These are phyloP conservation scores for Vachellia pachyceras DNA, from an alignment of 306 rosid species.

Conservation along the genomic window DNA sequence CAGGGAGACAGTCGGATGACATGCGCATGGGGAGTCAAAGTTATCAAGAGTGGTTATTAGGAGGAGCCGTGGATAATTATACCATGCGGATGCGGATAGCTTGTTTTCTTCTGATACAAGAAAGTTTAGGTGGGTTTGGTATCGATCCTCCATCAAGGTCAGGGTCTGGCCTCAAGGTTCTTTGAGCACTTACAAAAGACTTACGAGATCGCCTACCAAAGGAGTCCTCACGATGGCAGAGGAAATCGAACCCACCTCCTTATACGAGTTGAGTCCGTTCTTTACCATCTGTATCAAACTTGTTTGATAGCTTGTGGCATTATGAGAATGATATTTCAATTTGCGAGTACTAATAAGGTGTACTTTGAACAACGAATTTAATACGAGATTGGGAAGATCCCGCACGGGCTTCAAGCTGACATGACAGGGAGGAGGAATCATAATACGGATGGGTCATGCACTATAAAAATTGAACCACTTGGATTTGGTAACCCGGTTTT, in stretches of 20 bases:
- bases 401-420: constrained; percentile 21
- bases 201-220: too few relatives aligned
- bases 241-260: too few relatives aligned
- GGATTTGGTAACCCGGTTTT: not conserved
- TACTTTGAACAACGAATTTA: constrained; percentile 26
- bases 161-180: too few relatives aligned
- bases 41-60: not conserved
- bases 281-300: too few relatives aligned
- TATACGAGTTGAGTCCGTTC: too few relatives aligned
- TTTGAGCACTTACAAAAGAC: too few relatives aligned
- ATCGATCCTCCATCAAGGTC: too few relatives aligned
- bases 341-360: not conserved
- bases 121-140: too few relatives aligned
- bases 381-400: constrained; percentile 45
- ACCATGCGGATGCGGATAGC: not conserved
- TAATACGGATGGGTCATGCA: constrained; percentile 1
- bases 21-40: constrained; percentile 21
- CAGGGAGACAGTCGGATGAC: constrained; percentile 28
- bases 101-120: too few relatives aligned
- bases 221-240: too few relatives aligned
- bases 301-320: constrained; percentile 7
- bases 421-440: constrained; percentile 36
- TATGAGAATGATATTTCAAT: not conserved
- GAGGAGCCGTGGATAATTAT: not conserved
- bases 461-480: not conserved